Evolutionary conservation across 2,329 filamentous ascomycete genomes (phyloP).

Genomic region (Capronia epimyces): DNA sequence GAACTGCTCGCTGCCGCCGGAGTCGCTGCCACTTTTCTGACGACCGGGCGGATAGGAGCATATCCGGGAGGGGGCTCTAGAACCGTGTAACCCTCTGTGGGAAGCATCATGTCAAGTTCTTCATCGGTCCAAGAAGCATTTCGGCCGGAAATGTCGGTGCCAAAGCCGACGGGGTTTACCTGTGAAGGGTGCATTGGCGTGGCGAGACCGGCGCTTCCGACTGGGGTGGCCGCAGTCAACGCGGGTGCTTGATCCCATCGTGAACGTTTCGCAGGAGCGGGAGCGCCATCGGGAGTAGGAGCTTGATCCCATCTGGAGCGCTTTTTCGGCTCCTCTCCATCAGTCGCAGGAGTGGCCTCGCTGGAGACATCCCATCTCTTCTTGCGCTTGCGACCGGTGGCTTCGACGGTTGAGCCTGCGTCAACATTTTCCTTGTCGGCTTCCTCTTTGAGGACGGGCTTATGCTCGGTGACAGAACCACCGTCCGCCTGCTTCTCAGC

Average conservation of each 20-base stretch:
- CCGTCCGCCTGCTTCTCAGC: slow-evolving; percentile 60
- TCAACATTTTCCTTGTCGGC: slow-evolving; percentile 68
- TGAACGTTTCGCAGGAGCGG: slow-evolving; percentile 68
- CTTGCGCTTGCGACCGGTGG: slow-evolving; percentile 72
- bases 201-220: slow-evolving; percentile 66
- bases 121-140: slow-evolving; percentile 75
- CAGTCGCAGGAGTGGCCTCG: slow-evolving; percentile 49
- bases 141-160: slow-evolving; percentile 71
- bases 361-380: slow-evolving; percentile 88
- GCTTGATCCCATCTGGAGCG: slow-evolving; percentile 85
- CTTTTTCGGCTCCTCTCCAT: slow-evolving; percentile 59
- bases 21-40: slow-evolving; percentile 69
- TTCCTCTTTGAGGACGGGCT: slow-evolving; percentile 64
- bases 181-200: slow-evolving; percentile 65
- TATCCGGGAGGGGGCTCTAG: slow-evolving; percentile 88
- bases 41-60: slow-evolving; percentile 70
- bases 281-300: slow-evolving; percentile 53
- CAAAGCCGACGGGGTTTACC: slow-evolving; percentile 57
- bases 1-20: slow-evolving; percentile 59
- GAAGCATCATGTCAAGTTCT: slow-evolving; percentile 85
- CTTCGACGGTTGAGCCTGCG: slow-evolving; percentile 59
- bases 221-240: slow-evolving; percentile 60
- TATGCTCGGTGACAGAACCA: slow-evolving; percentile 54
- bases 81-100: slow-evolving; percentile 86
- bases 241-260: slow-evolving; percentile 88